phyloP scores from a whole-genome alignment of 2,329 filamentous ascomycete species.

The Venturia nashicola region DNA sequence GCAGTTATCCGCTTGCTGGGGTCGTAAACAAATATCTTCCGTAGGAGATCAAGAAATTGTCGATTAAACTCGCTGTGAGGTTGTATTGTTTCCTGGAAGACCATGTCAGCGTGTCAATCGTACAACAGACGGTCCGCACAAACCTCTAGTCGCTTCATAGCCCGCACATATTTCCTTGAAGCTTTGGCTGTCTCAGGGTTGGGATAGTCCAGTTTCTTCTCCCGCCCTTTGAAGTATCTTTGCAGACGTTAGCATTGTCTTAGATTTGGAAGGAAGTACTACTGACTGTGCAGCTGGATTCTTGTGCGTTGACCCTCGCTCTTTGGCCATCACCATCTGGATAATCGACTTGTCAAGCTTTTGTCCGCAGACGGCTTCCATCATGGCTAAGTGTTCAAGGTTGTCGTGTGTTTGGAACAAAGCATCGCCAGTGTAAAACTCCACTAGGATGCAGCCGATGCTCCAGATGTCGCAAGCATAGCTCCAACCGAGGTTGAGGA shows the following conservation, averaged over 20 bases:
- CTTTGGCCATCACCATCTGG: conserved; percentile 32
- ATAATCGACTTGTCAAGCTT: conserved; percentile 44
- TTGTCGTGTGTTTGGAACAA: conserved; percentile 59
- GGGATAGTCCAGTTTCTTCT: conserved; percentile 47
- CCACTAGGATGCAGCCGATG: conserved; percentile 55
- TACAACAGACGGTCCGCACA: conserved; percentile 16
- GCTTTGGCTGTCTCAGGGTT: conserved; percentile 50
- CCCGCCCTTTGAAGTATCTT: conserved; percentile 41
- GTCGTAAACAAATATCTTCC: conserved; percentile 54
- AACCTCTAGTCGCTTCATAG: conserved; percentile 53
- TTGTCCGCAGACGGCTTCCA: conserved; percentile 49
- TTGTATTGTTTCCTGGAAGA: conserved; percentile 48
- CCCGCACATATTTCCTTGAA: conserved; percentile 53
- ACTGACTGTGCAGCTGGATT: conserved; percentile 46
- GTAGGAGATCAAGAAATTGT: conserved; percentile 49
- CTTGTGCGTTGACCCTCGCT: conserved; percentile 13
- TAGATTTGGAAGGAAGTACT: background rate
- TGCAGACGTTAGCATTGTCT: conserved; percentile 21
- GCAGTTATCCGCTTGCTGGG: conserved; percentile 53
- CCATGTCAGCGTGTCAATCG: background rate
- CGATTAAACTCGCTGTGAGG: conserved; percentile 47
- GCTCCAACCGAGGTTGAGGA: conserved; percentile 55
- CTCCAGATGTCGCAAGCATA: conserved; percentile 60
- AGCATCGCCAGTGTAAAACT: conserved; percentile 57
- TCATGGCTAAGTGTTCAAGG: conserved; percentile 56